phyloP scores from a whole-genome alignment of 164 flowering plant genomes.

The Magnolia sinica region DNA sequence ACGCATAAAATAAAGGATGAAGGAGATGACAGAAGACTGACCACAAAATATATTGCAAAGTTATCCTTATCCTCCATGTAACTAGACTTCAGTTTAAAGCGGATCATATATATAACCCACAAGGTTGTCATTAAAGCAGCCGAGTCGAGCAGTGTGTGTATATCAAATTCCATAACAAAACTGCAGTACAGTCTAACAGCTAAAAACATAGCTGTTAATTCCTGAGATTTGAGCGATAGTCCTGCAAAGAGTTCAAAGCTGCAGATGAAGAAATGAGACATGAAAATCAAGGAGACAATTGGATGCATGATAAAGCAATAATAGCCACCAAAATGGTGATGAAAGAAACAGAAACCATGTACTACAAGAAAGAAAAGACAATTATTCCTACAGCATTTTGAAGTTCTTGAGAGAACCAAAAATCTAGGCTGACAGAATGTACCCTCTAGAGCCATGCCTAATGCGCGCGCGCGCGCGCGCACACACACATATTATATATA shows the following conservation, averaged over 20 bases:
- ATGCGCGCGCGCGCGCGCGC: too few relatives aligned
- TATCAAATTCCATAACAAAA: slow-evolving; percentile 52
- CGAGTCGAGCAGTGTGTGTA: slow-evolving; percentile 47
- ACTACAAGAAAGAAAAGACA: neutral
- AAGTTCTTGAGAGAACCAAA: too few relatives aligned
- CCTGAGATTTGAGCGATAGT: slow-evolving; percentile 53
- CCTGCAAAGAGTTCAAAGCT: slow-evolving; percentile 30
- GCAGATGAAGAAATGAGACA: neutral
- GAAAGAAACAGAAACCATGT: too few relatives aligned
- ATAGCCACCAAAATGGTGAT: neutral
- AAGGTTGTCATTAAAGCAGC: slow-evolving; percentile 43
- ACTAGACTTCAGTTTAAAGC: slow-evolving; percentile 31
- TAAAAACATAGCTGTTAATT: slow-evolving; percentile 45
- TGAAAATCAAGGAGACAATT: neutral
- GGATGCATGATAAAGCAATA: neutral
- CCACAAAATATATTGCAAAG: slow-evolving; percentile 42
- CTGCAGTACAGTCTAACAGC: slow-evolving; percentile 55
- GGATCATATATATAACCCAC: slow-evolving; percentile 43
- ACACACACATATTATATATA: too few relatives aligned
- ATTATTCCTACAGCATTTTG: neutral
- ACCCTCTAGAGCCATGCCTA: too few relatives aligned
- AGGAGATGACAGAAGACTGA: slow-evolving; percentile 2
- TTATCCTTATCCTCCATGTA: slow-evolving; percentile 46
- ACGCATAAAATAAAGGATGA: too few relatives aligned
- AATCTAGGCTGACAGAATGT: too few relatives aligned